These are phyloP conservation scores for Candida gorgasii DNA, from an alignment of 805 yeast species.

Conservation along the genomic window DNA sequence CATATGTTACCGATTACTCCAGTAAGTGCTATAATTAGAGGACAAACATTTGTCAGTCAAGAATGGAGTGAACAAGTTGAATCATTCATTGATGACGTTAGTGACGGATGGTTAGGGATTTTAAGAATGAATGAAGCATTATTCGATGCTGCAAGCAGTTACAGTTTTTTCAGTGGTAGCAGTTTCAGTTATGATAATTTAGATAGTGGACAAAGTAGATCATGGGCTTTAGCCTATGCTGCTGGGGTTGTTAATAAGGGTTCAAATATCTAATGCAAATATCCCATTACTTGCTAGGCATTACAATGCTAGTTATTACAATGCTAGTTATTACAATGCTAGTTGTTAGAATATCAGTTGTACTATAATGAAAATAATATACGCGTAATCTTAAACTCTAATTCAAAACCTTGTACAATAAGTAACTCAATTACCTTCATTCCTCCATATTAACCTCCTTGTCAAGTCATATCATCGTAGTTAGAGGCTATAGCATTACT, in stretches of 20 bases:
- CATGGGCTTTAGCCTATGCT: constrained; percentile 60
- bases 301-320: too few species aligned
- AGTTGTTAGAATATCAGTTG: too few species aligned
- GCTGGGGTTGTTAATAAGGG: constrained; percentile 41
- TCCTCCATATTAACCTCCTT: too few species aligned
- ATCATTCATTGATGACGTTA: constrained; percentile 44
- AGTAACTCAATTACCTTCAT: too few species aligned
- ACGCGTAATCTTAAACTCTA: too few species aligned
- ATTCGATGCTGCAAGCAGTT: constrained; percentile 64
- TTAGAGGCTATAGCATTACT: too few species aligned
- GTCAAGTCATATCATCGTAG: too few species aligned
- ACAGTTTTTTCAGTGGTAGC: constrained; percentile 49
- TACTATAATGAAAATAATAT: too few species aligned
- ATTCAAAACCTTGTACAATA: too few species aligned
- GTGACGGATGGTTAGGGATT: constrained; percentile 69
- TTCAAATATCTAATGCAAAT: neutral
- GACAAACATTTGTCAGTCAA: constrained; percentile 51
- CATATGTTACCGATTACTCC: constrained; percentile 75
- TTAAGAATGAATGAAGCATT: constrained; percentile 73
- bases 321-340: too few species aligned
- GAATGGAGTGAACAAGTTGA: constrained; percentile 59
- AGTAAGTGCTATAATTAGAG: constrained; percentile 58
- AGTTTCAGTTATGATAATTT: constrained; percentile 31
- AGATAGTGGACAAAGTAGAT: constrained; percentile 60
- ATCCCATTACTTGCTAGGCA: neutral